These are phyloP conservation scores for Neonectria sp. DNA, from an alignment of 2,329 filamentous ascomycete species.

Conservation along the genomic window DNA sequence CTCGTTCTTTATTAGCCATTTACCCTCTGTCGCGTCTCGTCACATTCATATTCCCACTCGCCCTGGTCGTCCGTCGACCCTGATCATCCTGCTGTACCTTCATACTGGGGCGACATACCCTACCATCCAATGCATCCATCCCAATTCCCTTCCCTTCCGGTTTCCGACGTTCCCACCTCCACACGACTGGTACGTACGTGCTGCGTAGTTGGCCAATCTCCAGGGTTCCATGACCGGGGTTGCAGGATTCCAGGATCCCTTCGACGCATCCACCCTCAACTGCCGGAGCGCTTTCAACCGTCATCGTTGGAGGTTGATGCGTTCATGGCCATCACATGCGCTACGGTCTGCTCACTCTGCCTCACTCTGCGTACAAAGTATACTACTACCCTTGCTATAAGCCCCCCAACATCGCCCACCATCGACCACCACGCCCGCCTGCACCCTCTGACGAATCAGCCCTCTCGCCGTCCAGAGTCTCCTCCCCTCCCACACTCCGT, in stretches of 20 bases:
- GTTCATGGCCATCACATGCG: slow-evolving; percentile 33
- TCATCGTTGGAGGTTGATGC: slow-evolving; percentile 27
- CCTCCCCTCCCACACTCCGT: slow-evolving; percentile 11
- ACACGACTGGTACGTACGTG: slow-evolving; percentile 9
- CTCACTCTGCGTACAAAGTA: slow-evolving; percentile 1
- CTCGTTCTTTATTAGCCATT: neutral
- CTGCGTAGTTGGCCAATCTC: slow-evolving; percentile 20
- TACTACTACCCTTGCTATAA: slow-evolving; percentile 27
- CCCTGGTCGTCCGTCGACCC: slow-evolving; percentile 21
- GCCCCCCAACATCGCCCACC: slow-evolving; percentile 7
- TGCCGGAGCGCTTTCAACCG: slow-evolving; percentile 36
- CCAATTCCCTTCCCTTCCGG: slow-evolving; percentile 8
- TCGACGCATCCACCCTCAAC: slow-evolving; percentile 37
- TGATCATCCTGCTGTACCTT: slow-evolving; percentile 35
- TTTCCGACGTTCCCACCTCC: slow-evolving; percentile 19
- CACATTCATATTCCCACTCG: slow-evolving; percentile 18
- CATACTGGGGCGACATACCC: slow-evolving; percentile 28
- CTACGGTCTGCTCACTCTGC: slow-evolving; percentile 26
- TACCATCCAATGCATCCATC: slow-evolving; percentile 23
- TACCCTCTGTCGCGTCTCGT: slow-evolving; percentile 12
- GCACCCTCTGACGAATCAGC: slow-evolving; percentile 28
- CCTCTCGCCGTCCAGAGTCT: slow-evolving; percentile 21
- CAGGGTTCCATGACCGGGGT: slow-evolving; percentile 29
- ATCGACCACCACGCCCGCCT: slow-evolving; percentile 20
- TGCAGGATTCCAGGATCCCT: slow-evolving; percentile 32